A percentile compares a stretch with the other conserved stretches of the same genome.
These are phyloP conservation scores for Chaetomium cochliodes DNA, from an alignment of 495 filamentous ascomycete genomes.

Conservation along the genomic window DNA sequence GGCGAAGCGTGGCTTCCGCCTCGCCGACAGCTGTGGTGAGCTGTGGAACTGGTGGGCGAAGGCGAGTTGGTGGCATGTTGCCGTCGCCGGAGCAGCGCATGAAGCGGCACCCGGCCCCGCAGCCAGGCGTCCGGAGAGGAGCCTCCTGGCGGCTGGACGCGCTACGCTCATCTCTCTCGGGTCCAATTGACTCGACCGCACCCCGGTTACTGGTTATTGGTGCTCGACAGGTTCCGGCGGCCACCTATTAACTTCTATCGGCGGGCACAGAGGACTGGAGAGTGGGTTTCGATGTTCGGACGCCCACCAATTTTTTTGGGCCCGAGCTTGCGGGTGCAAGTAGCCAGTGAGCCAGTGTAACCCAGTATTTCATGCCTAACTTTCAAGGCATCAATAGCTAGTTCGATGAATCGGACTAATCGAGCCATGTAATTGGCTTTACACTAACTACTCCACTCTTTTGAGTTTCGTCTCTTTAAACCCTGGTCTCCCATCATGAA, in stretches of 20 bases:
- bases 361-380: constrained; percentile 5
- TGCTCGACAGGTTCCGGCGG: constrained; percentile 11
- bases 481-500: neutral
- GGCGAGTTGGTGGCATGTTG: constrained; percentile 15
- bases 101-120: constrained; percentile 4
- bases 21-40: constrained; percentile 42
- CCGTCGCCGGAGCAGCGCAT: constrained; percentile 17
- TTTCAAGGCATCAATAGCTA: constrained; percentile 13
- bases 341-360: no score
- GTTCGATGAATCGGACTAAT: no score
- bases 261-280: constrained; percentile 1
- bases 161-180: constrained; percentile 37
- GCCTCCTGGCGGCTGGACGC: constrained; percentile 37
- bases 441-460: constrained; percentile 10
- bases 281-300: constrained; percentile 13
- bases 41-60: constrained; percentile 42
- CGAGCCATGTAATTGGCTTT: no score
- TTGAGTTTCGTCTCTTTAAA: neutral
- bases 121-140: constrained; percentile 36
- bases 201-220: constrained; percentile 25
- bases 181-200: constrained; percentile 19
- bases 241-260: constrained; percentile 15
- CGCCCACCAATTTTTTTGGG: constrained; percentile 29
- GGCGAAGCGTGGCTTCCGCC: constrained; percentile 44
- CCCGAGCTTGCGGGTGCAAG: constrained; percentile 17